phyloP scores from a whole-genome alignment of 1,284 basidiomycete genomes.

The Microbotryum intermedium region DNA sequence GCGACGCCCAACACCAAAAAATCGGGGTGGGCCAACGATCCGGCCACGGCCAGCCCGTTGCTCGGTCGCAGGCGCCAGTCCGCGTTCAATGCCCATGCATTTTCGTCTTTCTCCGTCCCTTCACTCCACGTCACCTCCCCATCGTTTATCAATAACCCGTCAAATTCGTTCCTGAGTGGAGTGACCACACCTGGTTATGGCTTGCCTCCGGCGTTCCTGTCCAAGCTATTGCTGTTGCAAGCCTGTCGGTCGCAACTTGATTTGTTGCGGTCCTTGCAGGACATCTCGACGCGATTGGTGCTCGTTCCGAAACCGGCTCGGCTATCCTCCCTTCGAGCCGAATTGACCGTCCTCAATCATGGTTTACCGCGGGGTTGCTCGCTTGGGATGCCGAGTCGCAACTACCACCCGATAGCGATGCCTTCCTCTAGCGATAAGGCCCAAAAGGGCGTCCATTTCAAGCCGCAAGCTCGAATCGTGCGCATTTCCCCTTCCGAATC shows the following conservation, averaged over 20 bases:
- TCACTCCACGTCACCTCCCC: conserved; percentile 40
- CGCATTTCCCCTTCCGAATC: conserved; percentile 96
- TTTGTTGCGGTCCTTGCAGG: conserved; percentile 81
- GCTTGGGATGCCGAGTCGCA: conserved; percentile 32
- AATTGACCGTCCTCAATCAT: conserved; percentile 91
- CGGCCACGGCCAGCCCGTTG: background rate
- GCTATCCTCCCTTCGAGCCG: conserved; percentile 87
- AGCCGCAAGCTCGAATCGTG: conserved; percentile 82
- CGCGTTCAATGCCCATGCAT: conserved; percentile 4
- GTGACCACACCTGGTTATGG: conserved; percentile 54
- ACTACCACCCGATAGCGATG: background rate
- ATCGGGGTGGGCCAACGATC: background rate
- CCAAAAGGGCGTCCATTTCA: background rate
- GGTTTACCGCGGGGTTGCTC: conserved; percentile 59
- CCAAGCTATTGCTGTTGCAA: conserved; percentile 66
- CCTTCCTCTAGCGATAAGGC: background rate
- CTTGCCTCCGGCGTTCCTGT: conserved; percentile 49
- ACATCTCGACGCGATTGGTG: conserved; percentile 83
- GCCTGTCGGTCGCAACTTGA: conserved; percentile 89
- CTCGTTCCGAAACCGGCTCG: conserved; percentile 90
- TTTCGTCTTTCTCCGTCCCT: conserved; percentile 21
- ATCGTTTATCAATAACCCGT: conserved; percentile 6
- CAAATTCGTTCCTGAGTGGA: conserved; percentile 2
- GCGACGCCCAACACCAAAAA: too few relatives aligned
- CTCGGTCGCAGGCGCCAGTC: background rate